phyloP scores from a whole-genome alignment of 202 grass and related monocot genomes.

The Bolboschoenoplectus hybrid region DNA sequence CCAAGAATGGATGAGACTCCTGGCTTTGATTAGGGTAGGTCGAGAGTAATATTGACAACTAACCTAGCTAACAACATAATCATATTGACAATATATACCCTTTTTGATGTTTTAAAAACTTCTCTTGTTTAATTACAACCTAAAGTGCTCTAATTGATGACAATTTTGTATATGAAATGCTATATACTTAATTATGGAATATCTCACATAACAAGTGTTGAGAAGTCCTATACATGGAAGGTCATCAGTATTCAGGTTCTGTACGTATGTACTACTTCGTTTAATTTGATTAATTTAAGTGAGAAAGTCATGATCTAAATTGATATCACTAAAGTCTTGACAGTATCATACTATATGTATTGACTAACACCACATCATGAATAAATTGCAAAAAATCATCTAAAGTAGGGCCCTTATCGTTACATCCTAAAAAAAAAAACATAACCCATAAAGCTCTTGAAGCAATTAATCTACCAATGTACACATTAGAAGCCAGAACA shows the following conservation, averaged over 20 bases:
- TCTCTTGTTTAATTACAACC: neutral
- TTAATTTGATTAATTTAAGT: neutral
- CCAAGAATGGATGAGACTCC: too few species aligned
- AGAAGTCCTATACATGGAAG: neutral
- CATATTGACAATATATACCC: neutral
- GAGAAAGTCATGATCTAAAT: conserved; percentile 3
- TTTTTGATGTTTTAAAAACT: neutral
- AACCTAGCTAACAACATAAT: neutral
- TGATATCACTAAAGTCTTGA: neutral
- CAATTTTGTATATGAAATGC: neutral
- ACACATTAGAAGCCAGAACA: conserved; percentile 31
- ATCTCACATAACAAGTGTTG: neutral
- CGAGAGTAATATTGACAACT: too few species aligned
- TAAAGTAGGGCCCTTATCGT: conserved; percentile 36
- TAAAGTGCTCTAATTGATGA: neutral
- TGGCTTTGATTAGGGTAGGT: too few species aligned
- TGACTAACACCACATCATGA: conserved; percentile 17
- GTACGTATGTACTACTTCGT: too few species aligned
- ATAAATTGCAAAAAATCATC: conserved; percentile 38
- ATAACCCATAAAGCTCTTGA: conserved; percentile 18
- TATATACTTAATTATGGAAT: neutral
- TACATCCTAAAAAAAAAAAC: conserved; percentile 30
- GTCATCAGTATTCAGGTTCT: neutral
- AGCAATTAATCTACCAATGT: conserved; percentile 42
- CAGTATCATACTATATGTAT: conserved; percentile 23